A percentile compares a stretch with the other conserved stretches of the same genome.
Conservation (phyloP, 139 green algal genomes). For the Zygnema cylindricum region DNA sequence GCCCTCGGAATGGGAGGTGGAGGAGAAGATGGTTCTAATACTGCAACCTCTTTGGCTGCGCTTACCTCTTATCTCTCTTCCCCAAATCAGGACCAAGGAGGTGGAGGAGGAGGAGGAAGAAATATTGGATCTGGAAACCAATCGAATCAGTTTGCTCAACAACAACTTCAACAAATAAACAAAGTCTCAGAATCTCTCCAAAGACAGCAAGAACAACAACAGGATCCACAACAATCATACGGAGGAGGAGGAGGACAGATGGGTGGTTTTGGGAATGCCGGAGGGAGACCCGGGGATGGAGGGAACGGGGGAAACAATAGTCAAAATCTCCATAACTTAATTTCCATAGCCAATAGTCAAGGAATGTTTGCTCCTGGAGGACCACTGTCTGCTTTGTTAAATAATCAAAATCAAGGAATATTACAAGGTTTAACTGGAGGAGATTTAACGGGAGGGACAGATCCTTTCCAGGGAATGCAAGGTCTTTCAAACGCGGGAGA, state of each 20-base stretch:
- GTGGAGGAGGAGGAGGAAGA: not conserved
- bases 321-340: not conserved
- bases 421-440: slow-evolving; percentile 1
- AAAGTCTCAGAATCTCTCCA: not conserved
- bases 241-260: not conserved
- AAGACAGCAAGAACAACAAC: not conserved
- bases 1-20: not conserved
- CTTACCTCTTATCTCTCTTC: not conserved
- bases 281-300: not conserved
- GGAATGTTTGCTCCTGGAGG: slow-evolving; percentile 23
- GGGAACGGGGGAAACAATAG: not conserved
- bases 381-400: not conserved
- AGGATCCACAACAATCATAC: slow-evolving; percentile 6
- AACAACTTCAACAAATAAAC: not conserved
- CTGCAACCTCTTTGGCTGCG: not conserved
- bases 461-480: slow-evolving; percentile 16
- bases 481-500: not conserved
- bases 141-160: not conserved
- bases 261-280: not conserved
- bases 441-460: not conserved
- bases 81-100: not conserved
- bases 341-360: slow-evolving; percentile 4
- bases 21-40: not conserved
- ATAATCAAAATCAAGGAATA: not conserved
- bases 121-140: not conserved